Evolutionary conservation across 805 yeast genomes (phyloP).

Genomic region (Kregervanrija pseudodelftensis): DNA sequence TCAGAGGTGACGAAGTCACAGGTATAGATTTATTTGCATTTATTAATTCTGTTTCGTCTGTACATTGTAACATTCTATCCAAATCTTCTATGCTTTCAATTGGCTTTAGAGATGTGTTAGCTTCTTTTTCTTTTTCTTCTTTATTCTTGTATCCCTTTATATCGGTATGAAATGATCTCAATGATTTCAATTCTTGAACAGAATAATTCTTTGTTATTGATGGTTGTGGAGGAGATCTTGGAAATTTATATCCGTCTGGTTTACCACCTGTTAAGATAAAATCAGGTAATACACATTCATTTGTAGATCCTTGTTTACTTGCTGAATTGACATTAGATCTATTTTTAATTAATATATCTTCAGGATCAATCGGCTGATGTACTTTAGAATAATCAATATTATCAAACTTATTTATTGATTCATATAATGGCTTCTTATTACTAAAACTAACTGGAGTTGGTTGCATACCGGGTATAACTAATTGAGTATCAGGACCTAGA

Average conservation of each 20-base stretch:
- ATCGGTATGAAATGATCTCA: constrained; percentile 14
- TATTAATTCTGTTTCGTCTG: background rate
- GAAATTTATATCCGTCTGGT: constrained; percentile 51
- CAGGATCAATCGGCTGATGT: constrained; percentile 3
- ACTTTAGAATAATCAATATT: constrained; percentile 16
- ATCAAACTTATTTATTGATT: constrained; percentile 32
- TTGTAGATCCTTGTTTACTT: constrained; percentile 6
- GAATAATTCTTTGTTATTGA: constrained; percentile 27
- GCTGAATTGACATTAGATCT: background rate
- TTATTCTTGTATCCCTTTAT: constrained; percentile 6
- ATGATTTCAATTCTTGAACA: constrained; percentile 34
- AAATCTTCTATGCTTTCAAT: background rate
- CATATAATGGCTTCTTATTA: constrained; percentile 24
- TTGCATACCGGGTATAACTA: constrained; percentile 48
- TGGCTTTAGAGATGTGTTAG: constrained; percentile 1
- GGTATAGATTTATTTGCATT: constrained; percentile 1
- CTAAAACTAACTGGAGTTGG: constrained; percentile 16
- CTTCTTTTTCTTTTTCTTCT: background rate
- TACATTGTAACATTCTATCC: background rate
- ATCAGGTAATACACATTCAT: constrained; percentile 24
- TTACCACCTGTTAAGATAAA: constrained; percentile 38
- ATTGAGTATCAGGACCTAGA: constrained; percentile 44
- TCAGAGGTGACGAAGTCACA: background rate
- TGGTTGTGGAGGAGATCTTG: constrained; percentile 30
- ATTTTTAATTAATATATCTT: background rate